Base-by-base conservation (phyloP, 371 early-diverging fungal species). In the Zychaea mexicana region DNA sequence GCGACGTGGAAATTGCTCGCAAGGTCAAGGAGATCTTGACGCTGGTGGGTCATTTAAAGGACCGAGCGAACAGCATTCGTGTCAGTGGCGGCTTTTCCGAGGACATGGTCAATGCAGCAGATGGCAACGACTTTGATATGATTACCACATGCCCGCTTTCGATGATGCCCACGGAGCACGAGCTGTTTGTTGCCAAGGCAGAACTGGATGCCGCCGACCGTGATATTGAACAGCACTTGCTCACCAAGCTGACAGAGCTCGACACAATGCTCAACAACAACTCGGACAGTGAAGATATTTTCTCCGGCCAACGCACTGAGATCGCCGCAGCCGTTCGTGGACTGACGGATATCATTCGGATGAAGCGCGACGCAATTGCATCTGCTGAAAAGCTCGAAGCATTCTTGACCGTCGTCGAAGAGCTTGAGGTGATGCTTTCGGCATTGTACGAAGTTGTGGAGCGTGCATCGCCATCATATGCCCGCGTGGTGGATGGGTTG, bases 381-480 rank as follows among this genome's bases (percentile, higher is more conserved):
- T 71, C 67, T 56, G 83, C 82, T 9, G 73, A 76, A 36, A 76
- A 75, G 30, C 68, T 82, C 65, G 76, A 77, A 45, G 68, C 72
- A 0, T 82, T 85, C 31, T 62, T 83, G 61, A 74, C 70, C 0
- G 79, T 73, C 7, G 70, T 71, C 22, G 85, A 85, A 39, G 84
- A 81, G 62, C 47, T 82, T 19, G 82, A 85, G 33, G 78, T 80
- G 3, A 39, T 83, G 27, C 57, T 85, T 33, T 58, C 71, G 0
- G 79, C 82, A 6, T 53, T 83, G 21, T 65, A 70, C 8, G 85
- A 83, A 56, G 79, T 82, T 0, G 71, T 85, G 4, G 76, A 77
- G 12, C 70, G 71, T 24, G 76, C 80, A 2, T 69, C 81, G 6
- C 74, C 79, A 6, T 62, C 68, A 1, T 61, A 70, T 55, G 76